A percentile compares a stretch with the other conserved stretches of the same genome.
phyloP scores from a whole-genome alignment of 2,329 filamentous ascomycete genomes.

The Cryphonectria parasitica region DNA sequence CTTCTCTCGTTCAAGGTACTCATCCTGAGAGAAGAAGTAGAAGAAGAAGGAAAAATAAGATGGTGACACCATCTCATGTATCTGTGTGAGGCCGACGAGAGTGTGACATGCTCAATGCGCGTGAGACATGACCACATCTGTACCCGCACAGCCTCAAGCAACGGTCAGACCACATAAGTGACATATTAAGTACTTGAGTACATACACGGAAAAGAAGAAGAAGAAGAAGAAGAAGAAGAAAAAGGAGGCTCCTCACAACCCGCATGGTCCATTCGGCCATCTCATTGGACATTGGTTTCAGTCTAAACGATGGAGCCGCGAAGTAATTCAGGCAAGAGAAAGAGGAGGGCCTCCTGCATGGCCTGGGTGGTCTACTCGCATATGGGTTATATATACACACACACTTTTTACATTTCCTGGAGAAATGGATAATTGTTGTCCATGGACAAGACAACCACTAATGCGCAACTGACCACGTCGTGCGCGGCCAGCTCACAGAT shows the following conservation, averaged over 20 bases:
- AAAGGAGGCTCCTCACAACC: neutral
- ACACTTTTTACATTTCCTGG: neutral
- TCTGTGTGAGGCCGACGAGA: conserved; percentile 4
- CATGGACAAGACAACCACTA: neutral
- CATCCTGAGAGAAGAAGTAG: conserved; percentile 18
- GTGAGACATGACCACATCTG: neutral
- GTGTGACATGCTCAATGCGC: neutral
- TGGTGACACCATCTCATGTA: conserved; percentile 23
- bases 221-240: too few relatives aligned
- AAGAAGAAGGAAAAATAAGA: too few relatives aligned
- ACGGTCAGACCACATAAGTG: neutral
- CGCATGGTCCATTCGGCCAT: neutral
- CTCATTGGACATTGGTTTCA: neutral
- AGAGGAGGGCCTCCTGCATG: neutral
- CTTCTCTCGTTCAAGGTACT: conserved; percentile 22
- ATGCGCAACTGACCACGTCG: neutral
- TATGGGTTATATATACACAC: neutral
- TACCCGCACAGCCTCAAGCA: neutral
- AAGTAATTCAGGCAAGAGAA: neutral
- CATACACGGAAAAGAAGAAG: too few relatives aligned
- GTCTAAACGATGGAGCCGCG: neutral
- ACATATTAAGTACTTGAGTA: too few relatives aligned
- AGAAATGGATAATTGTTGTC: neutral
- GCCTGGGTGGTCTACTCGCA: too few relatives aligned
- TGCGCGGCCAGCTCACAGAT: neutral